Base-by-base conservation (phyloP, 495 filamentous ascomycete genomes). In the Annulohypoxylon bovei region DNA sequence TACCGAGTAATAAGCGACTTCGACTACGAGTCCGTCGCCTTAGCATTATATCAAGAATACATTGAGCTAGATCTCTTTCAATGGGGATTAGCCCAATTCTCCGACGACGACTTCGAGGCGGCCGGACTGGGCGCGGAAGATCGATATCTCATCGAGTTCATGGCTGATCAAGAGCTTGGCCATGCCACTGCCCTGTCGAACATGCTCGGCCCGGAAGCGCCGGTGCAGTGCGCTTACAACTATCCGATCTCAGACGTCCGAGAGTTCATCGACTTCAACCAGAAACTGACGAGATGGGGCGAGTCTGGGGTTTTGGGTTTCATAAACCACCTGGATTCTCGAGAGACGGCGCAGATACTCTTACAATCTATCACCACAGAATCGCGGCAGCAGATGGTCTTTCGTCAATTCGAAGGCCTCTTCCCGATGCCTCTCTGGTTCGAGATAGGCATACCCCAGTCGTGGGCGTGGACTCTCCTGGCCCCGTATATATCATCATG, bases 51-150 rank as follows among this genome's bases (percentile, higher is more conserved):
- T 71, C 89, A 94, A 66, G 94, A 97, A 80, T 97, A 86, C 83
- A 93, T 95, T 67, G 93, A 97, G 77, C 82, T 96, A 0, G 94
- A 96, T 74, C 84, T 94, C 14, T 97, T 97, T 87, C 90, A 92
- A 73, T 87, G 92, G 75, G 92, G 90, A 16, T 83, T 97, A 16
- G 85, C 84, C 1, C 86, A 83, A 0, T 97, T 95, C 81, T 87
- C 86, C 0, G 87, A 81, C 0, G 81, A 88, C 11, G 91, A 97
- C 2, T 96, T 95, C 72, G 80, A 85, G 18, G 85, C 80, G 0
- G 90, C 87, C 44, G 91, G 92, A 2, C 75, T 97, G 11, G 88
- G 78, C 0, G 82, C 88, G 14, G 86, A 92, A 59, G 91, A 94
- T 71, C 85, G 90, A 28, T 87, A 81, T 54, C 80, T 95, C 30